Evolutionary conservation across 2,329 filamentous ascomycete genomes (phyloP).

Genomic region (Aspergillus unguis): DNA sequence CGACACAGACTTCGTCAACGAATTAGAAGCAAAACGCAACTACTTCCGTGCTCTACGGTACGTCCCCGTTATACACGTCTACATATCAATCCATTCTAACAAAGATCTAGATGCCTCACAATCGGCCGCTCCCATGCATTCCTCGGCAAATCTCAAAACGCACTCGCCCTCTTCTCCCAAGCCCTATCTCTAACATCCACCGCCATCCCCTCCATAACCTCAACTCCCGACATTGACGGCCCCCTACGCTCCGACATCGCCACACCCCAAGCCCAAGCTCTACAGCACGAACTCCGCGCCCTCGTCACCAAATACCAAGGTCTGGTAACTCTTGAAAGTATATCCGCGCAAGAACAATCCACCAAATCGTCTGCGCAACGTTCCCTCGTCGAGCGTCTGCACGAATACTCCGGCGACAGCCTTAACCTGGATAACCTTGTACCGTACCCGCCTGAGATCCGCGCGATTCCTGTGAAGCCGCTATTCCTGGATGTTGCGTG

Average conservation of each 20-base stretch:
- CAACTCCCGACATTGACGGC: constrained; percentile 39
- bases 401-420: constrained; percentile 68
- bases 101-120: constrained; percentile 63
- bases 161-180: constrained; percentile 78
- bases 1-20: constrained; percentile 70
- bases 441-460: constrained; percentile 77
- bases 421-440: constrained; percentile 79
- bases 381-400: constrained; percentile 71
- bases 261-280: constrained; percentile 53
- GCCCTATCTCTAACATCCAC: constrained; percentile 62
- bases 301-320: constrained; percentile 79
- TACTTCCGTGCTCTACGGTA: constrained; percentile 91
- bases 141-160: constrained; percentile 68
- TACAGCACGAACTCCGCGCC: constrained; percentile 62
- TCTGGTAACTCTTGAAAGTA: constrained; percentile 74
- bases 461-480: constrained; percentile 85
- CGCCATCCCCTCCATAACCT: constrained; percentile 42
- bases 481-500: constrained; percentile 94
- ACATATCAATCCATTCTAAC: too few species aligned
- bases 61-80: constrained; percentile 22
- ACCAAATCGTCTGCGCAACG: constrained; percentile 39
- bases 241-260: constrained; percentile 69
- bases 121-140: constrained; percentile 82
- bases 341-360: constrained; percentile 51
- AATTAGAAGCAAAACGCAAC: constrained; percentile 71